Evolutionary conservation across 2,329 filamentous ascomycete genomes (phyloP), one percentile per base, ranked within the genome.

Genomic region (Fusarium algeriense): DNA sequence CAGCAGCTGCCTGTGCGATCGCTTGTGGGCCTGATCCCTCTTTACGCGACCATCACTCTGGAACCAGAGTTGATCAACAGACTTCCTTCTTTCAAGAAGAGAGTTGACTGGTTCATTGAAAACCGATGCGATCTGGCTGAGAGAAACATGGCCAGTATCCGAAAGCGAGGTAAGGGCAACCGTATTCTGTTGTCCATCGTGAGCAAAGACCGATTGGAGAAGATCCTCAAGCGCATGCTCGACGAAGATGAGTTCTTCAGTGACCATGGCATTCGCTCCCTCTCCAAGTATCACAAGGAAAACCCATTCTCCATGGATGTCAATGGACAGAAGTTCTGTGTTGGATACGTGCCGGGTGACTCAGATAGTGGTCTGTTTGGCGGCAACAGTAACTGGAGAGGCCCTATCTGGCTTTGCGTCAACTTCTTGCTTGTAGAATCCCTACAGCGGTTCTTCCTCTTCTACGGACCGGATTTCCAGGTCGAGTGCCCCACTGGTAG

Each of bases 371-470:
- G 94, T 6, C 88, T 98, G 8, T 98, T 98, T 77, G 95, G 95
- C 57, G 95, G 95, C 73, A 98, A 98, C 87, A 97, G 94, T 81
- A 98, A 98, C 82, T 98, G 95, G 95, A 90, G 95, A 83, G 95
- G 92, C 2, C 95, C 96, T 0, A 95, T 97, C 75, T 98, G 95
- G 95, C 87, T 98, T 52, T 96, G 94, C 69, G 94, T 97, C 83
- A 98, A 98, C 82, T 98, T 97, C 83, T 83, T 98, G 57, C 88
- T 98, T 17, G 92, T 98, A 43, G 95, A 98, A 81, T 95, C 95
- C 10, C 88, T 98, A n/a, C 93, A 97, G 76, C 89, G 95, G 35
- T 98, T 97, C 85, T 97, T 94, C 84, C 92, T 98, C 83, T 98
- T 97, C 85, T 98, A 98, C 78, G 95, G 95, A 66, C 92, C 93